Evolutionary conservation across 148 eudicot genomes (phyloP).

Genomic region (Pharnaceum exiguum): DNA sequence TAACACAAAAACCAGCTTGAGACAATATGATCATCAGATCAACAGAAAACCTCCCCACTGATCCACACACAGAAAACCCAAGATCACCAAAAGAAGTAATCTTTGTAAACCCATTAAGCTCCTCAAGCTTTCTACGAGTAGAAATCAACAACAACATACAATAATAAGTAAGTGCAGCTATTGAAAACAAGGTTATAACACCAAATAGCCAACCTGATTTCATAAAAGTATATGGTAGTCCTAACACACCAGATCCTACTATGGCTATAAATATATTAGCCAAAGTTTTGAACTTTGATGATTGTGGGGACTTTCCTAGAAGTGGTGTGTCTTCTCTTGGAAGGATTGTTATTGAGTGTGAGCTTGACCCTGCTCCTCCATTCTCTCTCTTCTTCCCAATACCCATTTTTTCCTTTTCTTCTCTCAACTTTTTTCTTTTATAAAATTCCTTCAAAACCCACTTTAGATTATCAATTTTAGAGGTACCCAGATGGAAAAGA

Average conservation of each 20-base stretch:
- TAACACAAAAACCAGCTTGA: constrained; percentile 72
- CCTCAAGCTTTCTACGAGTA: constrained; percentile 47
- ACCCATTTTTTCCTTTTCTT: constrained; percentile 29
- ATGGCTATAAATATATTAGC: constrained; percentile 66
- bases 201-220: constrained; percentile 54
- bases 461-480: background rate
- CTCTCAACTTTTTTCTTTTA: background rate
- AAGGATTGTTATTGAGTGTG: constrained; percentile 26
- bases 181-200: constrained; percentile 27
- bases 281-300: constrained; percentile 59
- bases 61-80: constrained; percentile 66
- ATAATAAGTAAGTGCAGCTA: constrained; percentile 41
- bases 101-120: constrained; percentile 30
- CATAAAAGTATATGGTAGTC: constrained; percentile 68
- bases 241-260: constrained; percentile 71
- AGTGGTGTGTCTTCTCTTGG: constrained; percentile 53
- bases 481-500: constrained; percentile 8
- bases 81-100: constrained; percentile 73
- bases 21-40: constrained; percentile 69
- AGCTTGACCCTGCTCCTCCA: constrained; percentile 41
- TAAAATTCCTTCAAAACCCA: background rate
- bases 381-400: constrained; percentile 20
- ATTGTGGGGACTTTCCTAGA: constrained; percentile 29
- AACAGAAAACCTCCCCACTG: constrained; percentile 51
- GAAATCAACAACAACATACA: constrained; percentile 55